Percentiles rank a stretch among this genome's conserved stretches.
Evolutionary conservation across 2,329 filamentous ascomycete genomes (phyloP).

Genomic region (Trichoderma sp.): DNA sequence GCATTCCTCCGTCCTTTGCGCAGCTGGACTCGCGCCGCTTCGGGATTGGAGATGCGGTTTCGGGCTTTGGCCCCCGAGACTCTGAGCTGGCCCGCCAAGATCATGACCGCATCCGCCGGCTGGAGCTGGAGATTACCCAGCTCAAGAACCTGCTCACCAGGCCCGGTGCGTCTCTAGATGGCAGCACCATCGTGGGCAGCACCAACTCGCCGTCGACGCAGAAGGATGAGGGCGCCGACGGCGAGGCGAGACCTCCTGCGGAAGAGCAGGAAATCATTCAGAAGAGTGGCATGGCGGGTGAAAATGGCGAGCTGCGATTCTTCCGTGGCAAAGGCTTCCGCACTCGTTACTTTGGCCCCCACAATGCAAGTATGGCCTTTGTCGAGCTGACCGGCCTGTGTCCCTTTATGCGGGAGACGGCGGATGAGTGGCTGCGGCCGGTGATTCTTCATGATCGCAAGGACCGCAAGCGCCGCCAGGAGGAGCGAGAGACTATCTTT

Average conservation of each 20-base stretch:
- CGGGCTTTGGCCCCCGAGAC: slow-evolving; percentile 39
- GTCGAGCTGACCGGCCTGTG: slow-evolving; percentile 59
- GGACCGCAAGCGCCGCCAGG: slow-evolving; percentile 55
- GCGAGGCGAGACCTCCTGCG: slow-evolving; percentile 36
- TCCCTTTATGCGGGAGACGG: slow-evolving; percentile 63
- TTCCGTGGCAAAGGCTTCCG: slow-evolving; percentile 61
- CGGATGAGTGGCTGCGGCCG: slow-evolving; percentile 61
- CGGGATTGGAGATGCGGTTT: slow-evolving; percentile 35
- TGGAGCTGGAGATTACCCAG: slow-evolving; percentile 61
- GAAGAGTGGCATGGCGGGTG: slow-evolving; percentile 42
- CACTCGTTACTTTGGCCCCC: slow-evolving; percentile 60
- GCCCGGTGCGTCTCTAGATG: slow-evolving; percentile 49
- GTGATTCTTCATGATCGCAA: slow-evolving; percentile 58
- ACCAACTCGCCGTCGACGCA: slow-evolving; percentile 48
- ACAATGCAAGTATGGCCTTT: slow-evolving; percentile 62
- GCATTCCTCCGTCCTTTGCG: slow-evolving; percentile 46
- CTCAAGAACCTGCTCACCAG: slow-evolving; percentile 54
- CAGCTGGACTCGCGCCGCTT: slow-evolving; percentile 44
- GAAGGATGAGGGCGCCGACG: slow-evolving; percentile 43
- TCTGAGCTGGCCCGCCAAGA: slow-evolving; percentile 46
- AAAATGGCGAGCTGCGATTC: slow-evolving; percentile 58
- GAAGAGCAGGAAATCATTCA: slow-evolving; percentile 45
- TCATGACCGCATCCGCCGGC: slow-evolving; percentile 58
- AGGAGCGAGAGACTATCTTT: slow-evolving; percentile 54
- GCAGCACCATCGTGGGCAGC: slow-evolving; percentile 50